phyloP scores from a whole-genome alignment of 73 alveolate species.

The Paramecium bursaria region DNA sequence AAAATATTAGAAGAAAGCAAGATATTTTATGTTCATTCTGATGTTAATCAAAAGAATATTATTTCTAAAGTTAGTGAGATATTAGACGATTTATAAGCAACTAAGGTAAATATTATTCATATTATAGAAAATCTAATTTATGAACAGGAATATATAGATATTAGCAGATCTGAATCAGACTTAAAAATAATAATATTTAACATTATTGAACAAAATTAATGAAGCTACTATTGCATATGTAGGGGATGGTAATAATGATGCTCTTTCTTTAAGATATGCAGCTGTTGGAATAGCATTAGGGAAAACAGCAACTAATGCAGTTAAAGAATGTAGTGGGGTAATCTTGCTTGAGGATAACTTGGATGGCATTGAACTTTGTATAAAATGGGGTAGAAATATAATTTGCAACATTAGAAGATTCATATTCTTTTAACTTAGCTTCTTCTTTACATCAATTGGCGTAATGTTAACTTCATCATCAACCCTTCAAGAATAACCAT shows the following conservation, averaged over 20 bases:
- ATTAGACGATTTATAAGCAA: conserved; percentile 16
- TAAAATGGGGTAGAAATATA: conserved; percentile 49
- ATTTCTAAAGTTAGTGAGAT: conserved; percentile 38
- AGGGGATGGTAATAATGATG: conserved; percentile 63
- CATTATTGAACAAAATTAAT: conserved; percentile 8
- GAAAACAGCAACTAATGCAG: conserved; percentile 47
- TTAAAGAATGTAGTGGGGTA: conserved; percentile 59
- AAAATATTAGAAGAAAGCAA: conserved; percentile 3
- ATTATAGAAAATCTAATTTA: not conserved
- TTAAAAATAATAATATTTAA: conserved; percentile 46
- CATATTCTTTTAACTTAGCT: conserved; percentile 40
- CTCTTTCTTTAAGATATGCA: conserved; percentile 24
- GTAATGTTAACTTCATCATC: conserved; percentile 41
- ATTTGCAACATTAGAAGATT: conserved; percentile 39
- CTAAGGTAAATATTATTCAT: not conserved
- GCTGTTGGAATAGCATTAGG: conserved; percentile 51
- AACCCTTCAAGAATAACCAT: conserved; percentile 26
- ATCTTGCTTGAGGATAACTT: conserved; percentile 42
- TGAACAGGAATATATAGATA: conserved; percentile 14
- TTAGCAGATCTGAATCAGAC: conserved; percentile 48
- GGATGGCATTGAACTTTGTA: conserved; percentile 43
- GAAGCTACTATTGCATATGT: conserved; percentile 59
- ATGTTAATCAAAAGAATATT: conserved; percentile 55
- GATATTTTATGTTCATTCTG: conserved; percentile 19
- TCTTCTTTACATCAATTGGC: conserved; percentile 41